Conservation (phyloP, 108 stramenopile species). For the Nitzschia palea region DNA sequence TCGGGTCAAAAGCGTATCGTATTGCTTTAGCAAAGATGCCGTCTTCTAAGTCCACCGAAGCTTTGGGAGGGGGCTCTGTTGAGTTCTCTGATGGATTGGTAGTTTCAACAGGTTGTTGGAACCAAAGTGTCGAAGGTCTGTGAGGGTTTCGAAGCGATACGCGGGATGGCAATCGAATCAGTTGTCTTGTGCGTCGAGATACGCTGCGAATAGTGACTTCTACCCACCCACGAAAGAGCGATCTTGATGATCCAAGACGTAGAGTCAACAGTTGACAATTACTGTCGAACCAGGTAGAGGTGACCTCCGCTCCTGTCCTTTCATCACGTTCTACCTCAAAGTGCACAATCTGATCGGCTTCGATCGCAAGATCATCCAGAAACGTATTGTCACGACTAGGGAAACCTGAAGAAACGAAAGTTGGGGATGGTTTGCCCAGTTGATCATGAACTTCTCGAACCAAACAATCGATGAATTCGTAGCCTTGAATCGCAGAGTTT, state of each 20-base stretch:
- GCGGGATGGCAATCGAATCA: constrained; percentile 36
- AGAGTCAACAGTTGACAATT: constrained; percentile 45
- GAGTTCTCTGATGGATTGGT: neutral
- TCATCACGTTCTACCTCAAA: neutral
- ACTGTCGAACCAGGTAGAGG: constrained; percentile 9
- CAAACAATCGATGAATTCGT: neutral
- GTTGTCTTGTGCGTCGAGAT: constrained; percentile 31
- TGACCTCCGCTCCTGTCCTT: neutral
- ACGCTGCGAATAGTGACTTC: constrained; percentile 54
- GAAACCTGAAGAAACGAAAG: neutral
- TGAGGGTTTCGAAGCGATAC: constrained; percentile 39
- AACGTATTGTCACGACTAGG: neutral
- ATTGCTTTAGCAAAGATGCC: too few species aligned
- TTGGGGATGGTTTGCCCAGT: neutral
- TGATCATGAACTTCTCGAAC: neutral
- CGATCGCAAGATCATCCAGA: neutral
- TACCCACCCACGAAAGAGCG: constrained; percentile 47
- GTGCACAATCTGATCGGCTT: neutral
- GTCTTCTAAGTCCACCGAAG: too few species aligned
- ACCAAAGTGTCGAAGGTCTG: constrained; percentile 38
- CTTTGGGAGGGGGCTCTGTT: neutral
- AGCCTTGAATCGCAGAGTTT: neutral
- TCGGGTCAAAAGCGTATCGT: too few species aligned
- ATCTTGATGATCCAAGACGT: constrained; percentile 44
- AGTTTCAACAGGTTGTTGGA: constrained; percentile 4